Evolutionary conservation across 176 grass and related monocot species (phyloP).

Genomic region (Eragrostis curvula): DNA sequence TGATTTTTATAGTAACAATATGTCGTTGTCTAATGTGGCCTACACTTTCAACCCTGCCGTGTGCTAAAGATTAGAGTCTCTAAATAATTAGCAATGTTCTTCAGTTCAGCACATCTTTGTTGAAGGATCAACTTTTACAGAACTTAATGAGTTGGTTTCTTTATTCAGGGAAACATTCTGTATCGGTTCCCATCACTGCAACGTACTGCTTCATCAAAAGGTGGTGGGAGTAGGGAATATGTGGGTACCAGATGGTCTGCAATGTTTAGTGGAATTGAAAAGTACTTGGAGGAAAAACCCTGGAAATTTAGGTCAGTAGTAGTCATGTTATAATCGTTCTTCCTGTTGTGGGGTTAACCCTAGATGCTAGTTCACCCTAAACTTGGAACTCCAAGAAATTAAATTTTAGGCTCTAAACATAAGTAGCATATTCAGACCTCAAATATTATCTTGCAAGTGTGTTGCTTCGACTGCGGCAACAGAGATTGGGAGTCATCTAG

Average conservation of each 20-base stretch:
- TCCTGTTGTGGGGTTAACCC: background rate
- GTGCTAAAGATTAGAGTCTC: conserved; percentile 15
- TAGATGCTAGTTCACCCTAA: conserved; percentile 9
- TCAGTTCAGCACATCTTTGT: background rate
- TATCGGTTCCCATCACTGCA: conserved; percentile 94
- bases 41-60: conserved; percentile 1
- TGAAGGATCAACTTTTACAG: conserved; percentile 3
- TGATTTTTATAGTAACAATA: conserved; percentile 8
- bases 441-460: conserved; percentile 3
- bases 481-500: conserved; percentile 19
- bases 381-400: background rate
- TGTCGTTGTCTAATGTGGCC: background rate
- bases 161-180: conserved; percentile 85
- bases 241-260: conserved; percentile 84
- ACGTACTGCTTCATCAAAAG: conserved; percentile 76
- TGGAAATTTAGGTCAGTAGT: conserved; percentile 90
- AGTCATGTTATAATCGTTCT: conserved; percentile 26
- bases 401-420: background rate
- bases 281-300: conserved; percentile 86
- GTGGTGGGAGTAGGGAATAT: conserved; percentile 71
- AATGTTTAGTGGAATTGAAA: conserved; percentile 70
- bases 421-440: background rate
- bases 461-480: conserved; percentile 13
- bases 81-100: conserved; percentile 8
- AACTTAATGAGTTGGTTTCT: conserved; percentile 15